Base-by-base conservation (phyloP, 352 stramenopile species). In the Halophytophthora polymorphica region DNA sequence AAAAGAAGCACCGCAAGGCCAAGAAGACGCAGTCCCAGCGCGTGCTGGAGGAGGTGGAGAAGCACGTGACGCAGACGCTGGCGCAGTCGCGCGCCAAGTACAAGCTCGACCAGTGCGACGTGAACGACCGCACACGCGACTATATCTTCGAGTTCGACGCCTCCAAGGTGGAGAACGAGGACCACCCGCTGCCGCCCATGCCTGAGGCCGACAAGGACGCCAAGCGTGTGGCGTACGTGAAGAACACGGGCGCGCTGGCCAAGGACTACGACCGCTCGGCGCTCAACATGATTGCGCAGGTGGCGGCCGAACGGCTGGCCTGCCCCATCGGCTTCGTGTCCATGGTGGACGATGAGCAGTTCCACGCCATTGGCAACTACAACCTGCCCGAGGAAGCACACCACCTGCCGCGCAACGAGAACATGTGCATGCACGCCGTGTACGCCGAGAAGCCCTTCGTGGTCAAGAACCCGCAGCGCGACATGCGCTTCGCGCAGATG, bases 291-390 rank as follows among this genome's bases (percentile, higher is more conserved):
- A 64, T 88, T 19, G 74, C 70, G 0, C 62, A 86, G 42, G 61
- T 86, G 34, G 74, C 74, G 11, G 74, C 77, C 18, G 56, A 78
- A 42, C 65, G 66, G 22, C 58, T 88, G 18, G 66, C 64, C 21
- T 86, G 77, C 45, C 67, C 73, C 7, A 74, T 86, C 23, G 77
- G 77, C 17, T 83, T 82, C 31, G 68, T 88, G 12, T 83, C 74
- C 15, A 69, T 86, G 38, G 50, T 88, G 1, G 73, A 84, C 44
- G 58, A 77, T 43, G 45, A 64, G 17, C 43, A 73, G 19, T 82
- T 84, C 62, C 72, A 76, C 52, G 64, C 58, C 33, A 65, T 86
- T 12, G 74, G 71, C 28, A 66, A 50, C 42, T 80, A 76, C 59
- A 65, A 72, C 11, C 50, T 80, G 22, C 65, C 64, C 2, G 55